Evolutionary conservation across 169 alveolate genomes (phyloP).

Genomic region (Plasmodium fragile): DNA sequence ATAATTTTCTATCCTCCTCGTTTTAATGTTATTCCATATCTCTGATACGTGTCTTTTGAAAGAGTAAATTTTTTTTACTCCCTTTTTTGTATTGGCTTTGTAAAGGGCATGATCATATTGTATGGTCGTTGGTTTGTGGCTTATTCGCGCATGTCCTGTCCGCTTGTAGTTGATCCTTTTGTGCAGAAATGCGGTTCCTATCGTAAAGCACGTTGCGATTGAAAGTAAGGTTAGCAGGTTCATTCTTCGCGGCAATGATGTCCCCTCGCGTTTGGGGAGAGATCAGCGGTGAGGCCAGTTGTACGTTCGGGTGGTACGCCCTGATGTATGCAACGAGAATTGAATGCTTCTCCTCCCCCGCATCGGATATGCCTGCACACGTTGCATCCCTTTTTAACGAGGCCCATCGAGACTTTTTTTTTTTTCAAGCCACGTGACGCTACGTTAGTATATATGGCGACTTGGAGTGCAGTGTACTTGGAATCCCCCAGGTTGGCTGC

Average conservation of each 20-base stretch:
- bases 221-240: constrained; percentile 20
- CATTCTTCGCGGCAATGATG: constrained; percentile 23
- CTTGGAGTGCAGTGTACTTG: background rate
- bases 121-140: background rate
- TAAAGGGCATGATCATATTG: constrained; percentile 4
- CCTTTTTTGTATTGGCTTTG: constrained; percentile 3
- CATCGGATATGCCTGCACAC: background rate
- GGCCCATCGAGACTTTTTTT: background rate
- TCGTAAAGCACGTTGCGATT: constrained; percentile 1
- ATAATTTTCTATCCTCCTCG: constrained; percentile 1
- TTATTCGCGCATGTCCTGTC: background rate
- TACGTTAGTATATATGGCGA: background rate
- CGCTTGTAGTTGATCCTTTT: constrained; percentile 19
- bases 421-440: background rate
- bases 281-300: background rate
- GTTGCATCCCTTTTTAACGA: background rate
- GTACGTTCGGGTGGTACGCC: background rate
- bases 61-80: constrained; percentile 22
- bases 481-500: background rate
- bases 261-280: background rate
- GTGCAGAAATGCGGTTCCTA: constrained; percentile 51
- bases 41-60: constrained; percentile 14
- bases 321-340: background rate
- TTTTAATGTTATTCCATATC: constrained; percentile 19
- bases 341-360: background rate